These are phyloP conservation scores for Lipomyces lipofer DNA, from an alignment of 805 yeast species.

Conservation along the genomic window DNA sequence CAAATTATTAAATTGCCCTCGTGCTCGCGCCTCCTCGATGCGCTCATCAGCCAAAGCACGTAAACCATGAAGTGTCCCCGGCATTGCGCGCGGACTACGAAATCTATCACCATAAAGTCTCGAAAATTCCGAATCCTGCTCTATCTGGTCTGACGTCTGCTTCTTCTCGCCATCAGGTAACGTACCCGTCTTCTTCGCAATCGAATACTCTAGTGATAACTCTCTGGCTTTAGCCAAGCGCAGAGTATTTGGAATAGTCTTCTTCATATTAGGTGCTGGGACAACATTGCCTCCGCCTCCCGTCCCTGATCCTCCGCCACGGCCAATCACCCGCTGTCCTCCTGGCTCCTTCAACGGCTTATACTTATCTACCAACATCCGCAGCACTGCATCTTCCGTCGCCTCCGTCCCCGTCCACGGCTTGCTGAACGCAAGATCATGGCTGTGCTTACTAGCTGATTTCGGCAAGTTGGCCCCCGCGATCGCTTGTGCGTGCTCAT, in stretches of 20 bases:
- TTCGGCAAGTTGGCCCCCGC: slow-evolving; percentile 47
- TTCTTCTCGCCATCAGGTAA: slow-evolving; percentile 25
- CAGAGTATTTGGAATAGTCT: slow-evolving; percentile 31
- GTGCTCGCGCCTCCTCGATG: slow-evolving; percentile 69
- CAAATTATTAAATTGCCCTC: slow-evolving; percentile 66
- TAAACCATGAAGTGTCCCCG: slow-evolving; percentile 39
- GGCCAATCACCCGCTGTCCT: slow-evolving; percentile 9
- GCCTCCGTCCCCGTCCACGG: slow-evolving; percentile 66
- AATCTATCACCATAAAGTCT: slow-evolving; percentile 65
- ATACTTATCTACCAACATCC: slow-evolving; percentile 59
- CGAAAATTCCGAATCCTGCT: slow-evolving; percentile 51
- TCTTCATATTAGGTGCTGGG: slow-evolving; percentile 35
- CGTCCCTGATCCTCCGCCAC: slow-evolving; percentile 32
- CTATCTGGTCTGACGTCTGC: slow-evolving; percentile 40
- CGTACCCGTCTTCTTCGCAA: slow-evolving; percentile 45
- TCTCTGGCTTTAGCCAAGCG: slow-evolving; percentile 65
- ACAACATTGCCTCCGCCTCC: slow-evolving; percentile 19
- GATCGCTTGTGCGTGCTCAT: slow-evolving; percentile 45
- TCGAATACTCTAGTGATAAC: slow-evolving; percentile 60
- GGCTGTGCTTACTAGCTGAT: slow-evolving; percentile 47
- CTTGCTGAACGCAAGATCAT: slow-evolving; percentile 50
- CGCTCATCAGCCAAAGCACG: slow-evolving; percentile 71
- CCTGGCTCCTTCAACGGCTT: slow-evolving; percentile 42
- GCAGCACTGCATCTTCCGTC: slow-evolving; percentile 47
- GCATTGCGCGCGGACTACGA: slow-evolving; percentile 51